Evolutionary conservation across 768 basidiomycete genomes (phyloP).

Genomic region (Mycena galericulata): DNA sequence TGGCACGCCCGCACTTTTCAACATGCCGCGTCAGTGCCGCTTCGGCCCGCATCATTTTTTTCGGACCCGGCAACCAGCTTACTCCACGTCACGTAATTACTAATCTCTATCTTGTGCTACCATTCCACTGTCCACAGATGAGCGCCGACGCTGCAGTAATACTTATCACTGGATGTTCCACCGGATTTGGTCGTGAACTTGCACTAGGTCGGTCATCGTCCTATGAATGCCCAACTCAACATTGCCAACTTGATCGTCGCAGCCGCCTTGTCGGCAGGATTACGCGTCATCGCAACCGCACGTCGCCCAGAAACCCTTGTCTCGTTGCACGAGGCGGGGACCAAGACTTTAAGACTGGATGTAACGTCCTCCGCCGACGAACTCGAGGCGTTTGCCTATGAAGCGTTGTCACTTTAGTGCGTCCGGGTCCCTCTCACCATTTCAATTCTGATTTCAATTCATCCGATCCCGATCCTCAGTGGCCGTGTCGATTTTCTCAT

Average conservation of each 20-base stretch:
- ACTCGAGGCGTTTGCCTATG: constrained; percentile 10
- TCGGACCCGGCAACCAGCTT: no score
- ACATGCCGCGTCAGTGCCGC: no score
- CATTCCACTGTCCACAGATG: no score
- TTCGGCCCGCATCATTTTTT: no score
- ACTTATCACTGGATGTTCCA: constrained; percentile 46
- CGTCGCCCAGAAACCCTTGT: constrained; percentile 18
- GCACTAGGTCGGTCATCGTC: no score
- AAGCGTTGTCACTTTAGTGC: neutral
- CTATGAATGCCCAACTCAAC: neutral
- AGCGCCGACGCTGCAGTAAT: neutral
- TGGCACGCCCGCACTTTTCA: no score
- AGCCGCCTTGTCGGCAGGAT: constrained; percentile 8
- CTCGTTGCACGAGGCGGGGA: neutral
- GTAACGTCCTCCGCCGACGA: constrained; percentile 13
- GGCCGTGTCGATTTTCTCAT: constrained; percentile 41
- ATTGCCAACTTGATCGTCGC: neutral
- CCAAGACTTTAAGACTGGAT: constrained; percentile 23
- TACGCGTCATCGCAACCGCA: constrained; percentile 26
- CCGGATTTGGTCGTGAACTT: constrained; percentile 46
- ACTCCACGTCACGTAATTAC: no score
- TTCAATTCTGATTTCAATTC: neutral
- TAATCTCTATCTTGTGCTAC: no score
- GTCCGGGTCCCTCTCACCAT: no score
- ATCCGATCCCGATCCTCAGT: constrained; percentile 4